A percentile compares a stretch with the other conserved stretches of the same genome.
Conservation (phyloP, 2,329 filamentous ascomycete genomes). For the Ophiostoma ulmi region DNA sequence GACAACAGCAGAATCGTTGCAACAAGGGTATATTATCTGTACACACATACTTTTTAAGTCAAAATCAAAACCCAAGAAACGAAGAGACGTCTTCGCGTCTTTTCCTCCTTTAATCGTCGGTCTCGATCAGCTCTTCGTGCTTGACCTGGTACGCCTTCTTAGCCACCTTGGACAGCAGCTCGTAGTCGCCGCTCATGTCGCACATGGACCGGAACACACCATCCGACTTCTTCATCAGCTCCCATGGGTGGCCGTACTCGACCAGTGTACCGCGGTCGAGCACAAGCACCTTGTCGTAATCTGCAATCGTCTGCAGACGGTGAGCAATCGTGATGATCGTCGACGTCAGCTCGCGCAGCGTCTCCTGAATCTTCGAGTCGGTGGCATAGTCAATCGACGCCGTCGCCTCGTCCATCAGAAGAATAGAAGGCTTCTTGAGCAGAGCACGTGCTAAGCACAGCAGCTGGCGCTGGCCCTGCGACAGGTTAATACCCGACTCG, state of each 20-base stretch:
- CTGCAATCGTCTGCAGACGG: conserved; percentile 90
- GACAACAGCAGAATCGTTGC: not conserved
- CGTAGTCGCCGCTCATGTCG: conserved; percentile 57
- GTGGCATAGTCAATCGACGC: conserved; percentile 96
- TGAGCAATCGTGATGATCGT: conserved; percentile 97
- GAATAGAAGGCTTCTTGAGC: conserved; percentile 81
- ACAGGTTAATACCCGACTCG: conserved; percentile 90
- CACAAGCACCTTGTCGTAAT: conserved; percentile 96
- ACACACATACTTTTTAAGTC: conserved; percentile 1
- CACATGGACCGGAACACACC: conserved; percentile 62
- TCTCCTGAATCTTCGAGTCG: conserved; percentile 92
- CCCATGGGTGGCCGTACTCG: conserved; percentile 86
- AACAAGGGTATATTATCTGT: conserved; percentile 6
- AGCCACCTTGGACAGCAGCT: conserved; percentile 47
- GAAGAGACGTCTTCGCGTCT: not conserved
- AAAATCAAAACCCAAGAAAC: not conserved
- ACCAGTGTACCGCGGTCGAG: conserved; percentile 82
- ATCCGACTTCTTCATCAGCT: conserved; percentile 65
- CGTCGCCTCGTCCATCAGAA: conserved; percentile 99
- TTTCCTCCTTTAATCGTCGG: not conserved
- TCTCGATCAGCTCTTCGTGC: conserved; percentile 19
- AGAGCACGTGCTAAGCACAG: conserved; percentile 89
- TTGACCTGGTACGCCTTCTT: conserved; percentile 46
- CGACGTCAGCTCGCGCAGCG: conserved; percentile 84
- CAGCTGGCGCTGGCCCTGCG: conserved; percentile 91